A percentile compares a stretch with the other conserved stretches of the same genome.
These are phyloP conservation scores for Aspergillus oerlinghausenensis DNA, from an alignment of 2,329 filamentous ascomycete species.

Conservation along the genomic window DNA sequence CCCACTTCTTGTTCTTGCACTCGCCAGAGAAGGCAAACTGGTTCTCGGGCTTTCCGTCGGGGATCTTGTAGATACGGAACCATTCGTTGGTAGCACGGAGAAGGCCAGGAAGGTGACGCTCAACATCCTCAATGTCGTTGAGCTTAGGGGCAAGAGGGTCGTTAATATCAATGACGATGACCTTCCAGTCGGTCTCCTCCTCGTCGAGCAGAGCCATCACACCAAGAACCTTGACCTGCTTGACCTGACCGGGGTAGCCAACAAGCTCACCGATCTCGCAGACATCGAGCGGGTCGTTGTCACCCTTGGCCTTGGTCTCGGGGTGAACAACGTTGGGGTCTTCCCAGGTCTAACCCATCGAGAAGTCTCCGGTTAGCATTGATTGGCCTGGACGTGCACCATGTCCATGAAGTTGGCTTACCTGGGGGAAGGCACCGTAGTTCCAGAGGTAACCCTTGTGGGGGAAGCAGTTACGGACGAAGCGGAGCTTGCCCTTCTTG, in stretches of 20 bases:
- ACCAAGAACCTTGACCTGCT: conserved; percentile 99
- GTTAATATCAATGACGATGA: conserved; percentile 98
- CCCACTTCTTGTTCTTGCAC: conserved; percentile 98
- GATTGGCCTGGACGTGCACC: not conserved
- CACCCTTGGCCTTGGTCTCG: conserved; percentile 99
- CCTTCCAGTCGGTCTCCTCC: conserved; percentile 99
- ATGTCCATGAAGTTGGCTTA: conserved; percentile 42
- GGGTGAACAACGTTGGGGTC: conserved; percentile 94
- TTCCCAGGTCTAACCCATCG: conserved; percentile 77
- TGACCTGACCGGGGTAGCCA: conserved; percentile 91
- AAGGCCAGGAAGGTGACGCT: conserved; percentile 94
- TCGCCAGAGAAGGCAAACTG: conserved; percentile 99
- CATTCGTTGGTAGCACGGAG: conserved; percentile 98
- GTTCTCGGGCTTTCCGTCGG: conserved; percentile 99
- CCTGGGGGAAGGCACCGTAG: conserved; percentile 98
- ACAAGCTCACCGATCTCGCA: conserved; percentile 99
- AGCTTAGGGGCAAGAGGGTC: conserved; percentile 94
- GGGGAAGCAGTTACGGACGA: conserved; percentile 99
- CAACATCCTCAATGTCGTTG: conserved; percentile 97
- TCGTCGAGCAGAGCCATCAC: conserved; percentile 99
- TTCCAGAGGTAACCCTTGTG: conserved; percentile 99
- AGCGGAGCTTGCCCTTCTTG: conserved; percentile 99
- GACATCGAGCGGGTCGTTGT: conserved; percentile 98
- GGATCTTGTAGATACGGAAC: conserved; percentile 99
- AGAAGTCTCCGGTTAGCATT: not conserved